Base-by-base conservation (phyloP, 2,329 filamentous ascomycete species). In the Diplodia mutila region DNA sequence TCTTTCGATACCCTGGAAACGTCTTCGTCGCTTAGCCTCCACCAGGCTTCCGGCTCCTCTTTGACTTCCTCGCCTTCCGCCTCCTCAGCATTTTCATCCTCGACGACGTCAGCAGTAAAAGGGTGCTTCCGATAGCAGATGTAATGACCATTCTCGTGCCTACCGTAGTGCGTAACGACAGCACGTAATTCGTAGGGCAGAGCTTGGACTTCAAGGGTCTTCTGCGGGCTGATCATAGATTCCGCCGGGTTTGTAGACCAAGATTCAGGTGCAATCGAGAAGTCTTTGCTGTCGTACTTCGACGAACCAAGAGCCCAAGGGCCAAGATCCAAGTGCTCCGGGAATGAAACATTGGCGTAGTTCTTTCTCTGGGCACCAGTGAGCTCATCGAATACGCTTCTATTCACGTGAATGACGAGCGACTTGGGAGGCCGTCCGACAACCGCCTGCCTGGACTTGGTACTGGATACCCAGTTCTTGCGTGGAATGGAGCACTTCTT, bases 121-220 rank as follows among this genome's bases (percentile, higher is more conserved):
- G 87, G 84, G 73, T 92, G 90, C 73, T 90, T 91, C 63, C 92
- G 87, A 78, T 95, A 97, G 76, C 93, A 97, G 48, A 97, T 89
- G 73, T 99, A 98, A 80, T 99, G 95, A 0, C 95, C 95, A 73
- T 97, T 97, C 70, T 97, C 93, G 77, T 98, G 95, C 37, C 91
- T 86, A 4, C 95, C 95, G 69, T 91, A 92, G 76, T 98, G 95
- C 0, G 93, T 95, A 11, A 98, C 87, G 0, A 94, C 91, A 34
- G 94, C 93, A 65, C 91, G 87, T 18, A 98, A 83, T 74, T 92
- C 88, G 76, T 97, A 98, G 1, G 90, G 74, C 21, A 76, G 39
- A 11, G 32, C 39, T 25, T 37, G 51, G 16, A 48, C 51, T 9
- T n/a, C 64, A 14, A 55, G 64, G 12, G 51, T 51, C 46, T 51